Percentiles rank a stretch among this genome's conserved stretches.
phyloP scores from a whole-genome alignment of 2,329 filamentous ascomycete genomes.

The Cryphonectria nitschkei region DNA sequence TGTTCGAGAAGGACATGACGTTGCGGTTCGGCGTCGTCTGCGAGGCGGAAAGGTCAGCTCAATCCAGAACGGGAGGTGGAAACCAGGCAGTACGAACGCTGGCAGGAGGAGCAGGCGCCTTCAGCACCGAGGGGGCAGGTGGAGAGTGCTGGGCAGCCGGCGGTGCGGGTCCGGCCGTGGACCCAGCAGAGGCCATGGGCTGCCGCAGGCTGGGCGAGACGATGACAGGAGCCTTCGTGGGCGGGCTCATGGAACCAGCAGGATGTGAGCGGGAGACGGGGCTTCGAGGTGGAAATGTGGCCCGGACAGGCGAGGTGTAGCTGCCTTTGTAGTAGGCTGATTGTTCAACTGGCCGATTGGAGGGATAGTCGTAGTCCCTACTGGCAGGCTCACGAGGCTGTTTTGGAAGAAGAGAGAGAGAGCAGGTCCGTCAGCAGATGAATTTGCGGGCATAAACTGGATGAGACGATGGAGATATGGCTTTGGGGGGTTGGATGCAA shows the following conservation, averaged over 20 bases:
- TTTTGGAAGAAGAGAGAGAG: constrained; percentile 28
- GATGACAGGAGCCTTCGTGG: constrained; percentile 45
- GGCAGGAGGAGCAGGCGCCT: constrained; percentile 42
- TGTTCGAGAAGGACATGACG: constrained; percentile 94
- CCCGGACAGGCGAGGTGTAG: constrained; percentile 53
- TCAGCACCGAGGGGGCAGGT: constrained; percentile 45
- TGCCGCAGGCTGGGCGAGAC: constrained; percentile 54
- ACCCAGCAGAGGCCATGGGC: constrained; percentile 43
- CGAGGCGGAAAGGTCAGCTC: constrained; percentile 15
- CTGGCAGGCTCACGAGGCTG: constrained; percentile 51
- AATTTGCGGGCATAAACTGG: neutral
- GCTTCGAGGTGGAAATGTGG: constrained; percentile 52
- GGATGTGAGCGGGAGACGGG: constrained; percentile 52
- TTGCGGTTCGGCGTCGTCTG: constrained; percentile 75
- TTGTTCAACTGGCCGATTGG: constrained; percentile 45
- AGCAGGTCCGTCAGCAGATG: constrained; percentile 28
- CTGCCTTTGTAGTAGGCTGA: constrained; percentile 54
- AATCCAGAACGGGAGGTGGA: neutral
- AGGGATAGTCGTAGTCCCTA: constrained; percentile 48
- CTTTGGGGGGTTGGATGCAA: neutral
- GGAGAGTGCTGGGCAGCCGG: constrained; percentile 38
- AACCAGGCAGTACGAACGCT: constrained; percentile 39
- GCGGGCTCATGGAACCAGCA: constrained; percentile 49
- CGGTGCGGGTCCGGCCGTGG: constrained; percentile 45
- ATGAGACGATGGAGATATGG: constrained; percentile 26